These are phyloP conservation scores for Aspergillus flavus DNA, from an alignment of 2,329 filamentous ascomycete species.

Conservation along the genomic window DNA sequence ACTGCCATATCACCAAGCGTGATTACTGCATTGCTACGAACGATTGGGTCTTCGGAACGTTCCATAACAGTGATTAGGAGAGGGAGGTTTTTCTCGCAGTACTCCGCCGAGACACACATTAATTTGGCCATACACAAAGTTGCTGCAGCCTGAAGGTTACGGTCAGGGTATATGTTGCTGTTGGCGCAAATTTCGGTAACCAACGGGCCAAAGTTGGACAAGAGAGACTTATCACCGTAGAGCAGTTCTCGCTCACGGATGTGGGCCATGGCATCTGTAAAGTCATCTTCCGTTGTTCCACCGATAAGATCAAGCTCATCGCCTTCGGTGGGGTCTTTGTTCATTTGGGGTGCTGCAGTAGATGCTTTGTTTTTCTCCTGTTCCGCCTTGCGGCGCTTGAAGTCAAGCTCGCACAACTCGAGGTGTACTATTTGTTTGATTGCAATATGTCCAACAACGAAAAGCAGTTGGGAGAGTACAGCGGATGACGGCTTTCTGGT, in stretches of 20 bases:
- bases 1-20: constrained; percentile 98
- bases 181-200: constrained; percentile 93
- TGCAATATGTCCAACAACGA: constrained; percentile 93
- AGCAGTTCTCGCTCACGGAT: constrained; percentile 83
- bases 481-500: constrained; percentile 67
- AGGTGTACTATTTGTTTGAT: constrained; percentile 99
- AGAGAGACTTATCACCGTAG: constrained; percentile 78
- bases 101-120: constrained; percentile 97
- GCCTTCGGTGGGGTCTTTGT: constrained; percentile 65
- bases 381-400: constrained; percentile 82
- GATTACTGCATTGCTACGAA: constrained; percentile 94
- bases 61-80: constrained; percentile 98
- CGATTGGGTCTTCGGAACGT: constrained; percentile 86
- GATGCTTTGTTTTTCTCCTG: constrained; percentile 52
- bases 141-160: constrained; percentile 86
- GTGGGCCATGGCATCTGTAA: constrained; percentile 82
- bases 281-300: constrained; percentile 92
- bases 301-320: constrained; percentile 96
- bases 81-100: constrained; percentile 89
- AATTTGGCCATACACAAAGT: constrained; percentile 95
- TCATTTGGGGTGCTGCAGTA: constrained; percentile 47
- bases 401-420: constrained; percentile 95
- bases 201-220: constrained; percentile 88
- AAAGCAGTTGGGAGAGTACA: constrained; percentile 84
- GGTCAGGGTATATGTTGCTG: constrained; percentile 88